A percentile compares a stretch with the other conserved stretches of the same genome.
Conservation (phyloP, 768 basidiomycete genomes). For the Boletus subparvulus region DNA sequence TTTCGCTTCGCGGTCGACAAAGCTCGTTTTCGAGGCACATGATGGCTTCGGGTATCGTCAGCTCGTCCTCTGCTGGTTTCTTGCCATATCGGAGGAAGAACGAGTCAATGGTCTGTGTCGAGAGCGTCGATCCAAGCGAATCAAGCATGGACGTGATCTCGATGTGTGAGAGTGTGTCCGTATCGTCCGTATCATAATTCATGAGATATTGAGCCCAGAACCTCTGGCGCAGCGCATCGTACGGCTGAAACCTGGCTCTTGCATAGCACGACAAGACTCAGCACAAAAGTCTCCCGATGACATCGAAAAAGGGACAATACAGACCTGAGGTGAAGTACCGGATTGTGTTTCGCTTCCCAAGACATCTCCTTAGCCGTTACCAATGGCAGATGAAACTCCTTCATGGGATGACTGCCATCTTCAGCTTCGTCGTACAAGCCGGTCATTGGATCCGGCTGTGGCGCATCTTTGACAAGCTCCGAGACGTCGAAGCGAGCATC, state of each 20-base stretch:
- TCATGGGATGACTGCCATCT: conserved; percentile 52
- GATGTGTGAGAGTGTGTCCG: conserved; percentile 66
- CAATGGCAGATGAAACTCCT: conserved; percentile 67
- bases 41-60: conserved; percentile 80
- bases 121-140: conserved; percentile 92
- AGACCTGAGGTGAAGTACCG: conserved; percentile 66
- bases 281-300: neutral
- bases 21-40: conserved; percentile 84
- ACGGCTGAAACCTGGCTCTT: conserved; percentile 94
- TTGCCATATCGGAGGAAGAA: conserved; percentile 80
- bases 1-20: conserved; percentile 68
- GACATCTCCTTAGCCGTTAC: conserved; percentile 56
- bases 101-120: conserved; percentile 67
- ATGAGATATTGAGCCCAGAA: conserved; percentile 89
- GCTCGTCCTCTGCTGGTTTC: conserved; percentile 60
- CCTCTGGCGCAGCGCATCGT: conserved; percentile 83
- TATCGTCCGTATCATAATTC: conserved; percentile 90
- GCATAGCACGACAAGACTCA: conserved; percentile 7
- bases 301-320: conserved; percentile 2
- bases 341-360: conserved; percentile 75
- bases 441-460: conserved; percentile 59
- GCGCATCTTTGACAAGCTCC: conserved; percentile 65
- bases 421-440: conserved; percentile 43
- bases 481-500: conserved; percentile 70
- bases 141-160: conserved; percentile 96